These are phyloP conservation scores for Calendula officinalis DNA, from an alignment of 129 eudicot genomes.

Conservation along the genomic window DNA sequence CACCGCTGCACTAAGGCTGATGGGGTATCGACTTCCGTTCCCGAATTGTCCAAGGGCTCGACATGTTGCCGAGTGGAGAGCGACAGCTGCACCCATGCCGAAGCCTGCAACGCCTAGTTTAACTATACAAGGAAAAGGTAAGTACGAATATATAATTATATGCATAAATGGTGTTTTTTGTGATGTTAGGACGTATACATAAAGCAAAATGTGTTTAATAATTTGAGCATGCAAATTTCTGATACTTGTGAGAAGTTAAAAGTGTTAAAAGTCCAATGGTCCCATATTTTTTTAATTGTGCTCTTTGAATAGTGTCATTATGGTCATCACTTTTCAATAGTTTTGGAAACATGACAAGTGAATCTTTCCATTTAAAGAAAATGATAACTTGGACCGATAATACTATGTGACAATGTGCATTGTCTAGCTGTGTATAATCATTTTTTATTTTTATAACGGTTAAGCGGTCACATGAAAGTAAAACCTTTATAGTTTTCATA, in stretches of 20 bases:
- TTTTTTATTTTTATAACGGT: too few species aligned
- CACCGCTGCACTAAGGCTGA: slow-evolving; percentile 47
- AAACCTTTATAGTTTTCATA: not conserved
- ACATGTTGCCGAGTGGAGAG: slow-evolving; percentile 55
- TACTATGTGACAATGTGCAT: not conserved
- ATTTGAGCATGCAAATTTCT: not conserved
- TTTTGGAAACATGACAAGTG: slow-evolving; percentile 4
- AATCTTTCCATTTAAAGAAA: slow-evolving; percentile 19
- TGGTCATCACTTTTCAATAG: not conserved
- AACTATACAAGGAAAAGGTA: slow-evolving; percentile 28
- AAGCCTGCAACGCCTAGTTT: slow-evolving; percentile 69
- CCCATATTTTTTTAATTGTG: slow-evolving; percentile 8
- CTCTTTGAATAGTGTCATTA: slow-evolving; percentile 7
- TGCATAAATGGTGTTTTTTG: not conserved
- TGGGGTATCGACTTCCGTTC: slow-evolving; percentile 46
- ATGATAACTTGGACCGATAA: not conserved
- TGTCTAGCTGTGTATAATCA: not conserved
- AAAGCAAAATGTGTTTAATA: not conserved
- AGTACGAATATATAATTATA: not conserved
- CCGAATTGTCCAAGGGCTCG: slow-evolving; percentile 44
- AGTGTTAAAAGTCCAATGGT: not conserved
- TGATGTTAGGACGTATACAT: not conserved
- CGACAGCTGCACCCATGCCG: slow-evolving; percentile 54
- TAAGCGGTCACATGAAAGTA: too few species aligned
- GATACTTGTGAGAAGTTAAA: not conserved